phyloP scores from a whole-genome alignment of 129 eudicot species.

The Lactuca sativa region DNA sequence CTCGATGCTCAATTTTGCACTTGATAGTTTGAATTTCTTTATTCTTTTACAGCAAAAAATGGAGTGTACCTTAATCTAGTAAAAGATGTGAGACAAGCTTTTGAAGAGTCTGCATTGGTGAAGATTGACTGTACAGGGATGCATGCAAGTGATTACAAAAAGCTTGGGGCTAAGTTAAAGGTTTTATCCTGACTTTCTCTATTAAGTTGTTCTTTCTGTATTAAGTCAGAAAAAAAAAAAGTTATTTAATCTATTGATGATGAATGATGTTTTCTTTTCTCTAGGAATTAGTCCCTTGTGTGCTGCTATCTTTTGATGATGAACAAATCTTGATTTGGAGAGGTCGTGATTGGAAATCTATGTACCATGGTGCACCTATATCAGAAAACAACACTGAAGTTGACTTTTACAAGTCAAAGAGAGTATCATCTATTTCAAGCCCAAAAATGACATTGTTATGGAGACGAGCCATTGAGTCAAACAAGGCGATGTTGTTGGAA shows the following conservation, averaged over 20 bases:
- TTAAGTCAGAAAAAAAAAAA: too few relatives aligned
- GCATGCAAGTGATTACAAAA: slow-evolving; percentile 97
- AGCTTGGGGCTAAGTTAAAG: slow-evolving; percentile 93
- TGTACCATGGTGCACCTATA: slow-evolving; percentile 48
- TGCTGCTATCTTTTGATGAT: slow-evolving; percentile 85
- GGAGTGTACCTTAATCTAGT: slow-evolving; percentile 75
- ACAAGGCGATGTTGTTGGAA: slow-evolving; percentile 65
- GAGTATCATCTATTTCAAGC: slow-evolving; percentile 46
- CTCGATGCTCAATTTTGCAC: slow-evolving; percentile 4
- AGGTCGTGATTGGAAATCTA: slow-evolving; percentile 79
- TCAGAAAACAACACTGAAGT: slow-evolving; percentile 28
- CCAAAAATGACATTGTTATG: slow-evolving; percentile 80
- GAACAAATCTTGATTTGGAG: slow-evolving; percentile 98
- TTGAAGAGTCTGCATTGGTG: slow-evolving; percentile 78
- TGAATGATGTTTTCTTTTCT: neutral
- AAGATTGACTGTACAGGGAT: slow-evolving; percentile 85
- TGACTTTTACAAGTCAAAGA: slow-evolving; percentile 25
- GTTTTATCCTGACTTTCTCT: slow-evolving; percentile 32
- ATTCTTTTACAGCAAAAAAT: slow-evolving; percentile 62
- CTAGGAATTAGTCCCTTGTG: slow-evolving; percentile 99
- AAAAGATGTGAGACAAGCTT: slow-evolving; percentile 87
- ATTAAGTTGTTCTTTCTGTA: neutral
- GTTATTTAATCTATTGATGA: neutral
- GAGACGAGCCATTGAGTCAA: slow-evolving; percentile 73
- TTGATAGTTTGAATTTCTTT: neutral